These are phyloP conservation scores for Mrakia blollopis DNA, from an alignment of 768 basidiomycete species.

Conservation along the genomic window DNA sequence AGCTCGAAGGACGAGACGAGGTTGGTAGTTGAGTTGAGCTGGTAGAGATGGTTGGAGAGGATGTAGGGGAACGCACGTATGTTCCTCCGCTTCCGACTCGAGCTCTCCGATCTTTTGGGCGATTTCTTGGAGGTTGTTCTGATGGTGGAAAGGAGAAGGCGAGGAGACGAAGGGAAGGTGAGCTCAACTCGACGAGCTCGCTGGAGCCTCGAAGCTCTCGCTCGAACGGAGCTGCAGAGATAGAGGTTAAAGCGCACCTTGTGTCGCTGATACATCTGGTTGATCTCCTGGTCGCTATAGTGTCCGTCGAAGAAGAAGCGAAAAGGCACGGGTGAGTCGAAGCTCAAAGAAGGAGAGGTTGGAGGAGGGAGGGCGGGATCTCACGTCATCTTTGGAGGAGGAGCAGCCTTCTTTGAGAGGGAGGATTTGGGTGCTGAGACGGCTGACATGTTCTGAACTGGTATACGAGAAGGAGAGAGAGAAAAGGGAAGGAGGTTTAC, in stretches of 20 bases:
- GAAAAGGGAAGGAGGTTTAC: background rate
- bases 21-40: background rate
- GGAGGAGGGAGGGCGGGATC: background rate
- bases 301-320: background rate
- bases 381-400: constrained; percentile 1
- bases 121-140: constrained; percentile 78
- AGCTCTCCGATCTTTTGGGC: constrained; percentile 94
- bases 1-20: background rate
- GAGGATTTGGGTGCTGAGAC: background rate
- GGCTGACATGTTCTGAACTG: constrained; percentile 9
- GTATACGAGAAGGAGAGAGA: background rate
- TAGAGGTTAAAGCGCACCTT: constrained; percentile 46
- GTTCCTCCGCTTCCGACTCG: constrained; percentile 92
- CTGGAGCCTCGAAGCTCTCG: background rate
- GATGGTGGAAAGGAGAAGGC: background rate
- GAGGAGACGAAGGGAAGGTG: background rate
- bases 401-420: background rate
- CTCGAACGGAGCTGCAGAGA: background rate
- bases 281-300: constrained; percentile 57
- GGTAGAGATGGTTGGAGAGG: background rate
- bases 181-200: background rate
- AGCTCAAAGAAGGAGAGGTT: background rate
- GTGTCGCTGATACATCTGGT: constrained; percentile 70
- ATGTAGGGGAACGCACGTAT: constrained; percentile 57
- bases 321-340: background rate